Evolutionary conservation across 73 alveolate genomes (phyloP).

Genomic region (Tetrahymena elliotti): DNA sequence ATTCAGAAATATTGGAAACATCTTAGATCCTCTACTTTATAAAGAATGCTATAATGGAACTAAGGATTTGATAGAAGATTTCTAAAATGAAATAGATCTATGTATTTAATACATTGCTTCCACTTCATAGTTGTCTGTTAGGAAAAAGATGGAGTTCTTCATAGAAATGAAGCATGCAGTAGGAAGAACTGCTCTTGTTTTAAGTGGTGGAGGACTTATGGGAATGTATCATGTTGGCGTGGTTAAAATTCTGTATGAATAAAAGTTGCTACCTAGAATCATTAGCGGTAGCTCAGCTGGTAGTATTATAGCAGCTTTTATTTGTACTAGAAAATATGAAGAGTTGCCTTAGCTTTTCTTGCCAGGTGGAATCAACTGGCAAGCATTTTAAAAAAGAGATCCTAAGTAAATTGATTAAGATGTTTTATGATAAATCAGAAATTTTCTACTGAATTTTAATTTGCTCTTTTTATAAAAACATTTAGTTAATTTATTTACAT

Average conservation of each 20-base stretch:
- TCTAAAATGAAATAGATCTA: conserved; percentile 42
- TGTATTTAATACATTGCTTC: conserved; percentile 35
- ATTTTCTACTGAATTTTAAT: neutral
- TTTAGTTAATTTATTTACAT: neutral
- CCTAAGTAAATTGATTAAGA: neutral
- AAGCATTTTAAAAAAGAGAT: neutral
- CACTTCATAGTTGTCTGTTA: conserved; percentile 12
- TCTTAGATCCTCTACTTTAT: conserved; percentile 46
- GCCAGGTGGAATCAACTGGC: neutral
- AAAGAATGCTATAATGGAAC: conserved; percentile 56
- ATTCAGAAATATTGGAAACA: conserved; percentile 54
- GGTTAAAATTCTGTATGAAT: conserved; percentile 51
- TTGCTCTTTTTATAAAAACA: neutral
- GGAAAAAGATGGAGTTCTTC: conserved; percentile 47
- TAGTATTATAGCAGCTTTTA: conserved; percentile 45
- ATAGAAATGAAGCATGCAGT: conserved; percentile 56
- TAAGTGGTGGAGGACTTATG: conserved; percentile 65
- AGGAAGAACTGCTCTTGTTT: conserved; percentile 66
- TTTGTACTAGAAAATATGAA: conserved; percentile 15
- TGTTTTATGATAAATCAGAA: neutral
- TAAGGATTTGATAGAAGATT: conserved; percentile 52
- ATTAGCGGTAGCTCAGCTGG: conserved; percentile 80
- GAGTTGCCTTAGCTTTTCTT: neutral
- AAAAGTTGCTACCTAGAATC: conserved; percentile 56
- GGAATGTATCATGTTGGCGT: conserved; percentile 70